Conservation (phyloP, 257 asterid species). For the Echium plantagineum region DNA sequence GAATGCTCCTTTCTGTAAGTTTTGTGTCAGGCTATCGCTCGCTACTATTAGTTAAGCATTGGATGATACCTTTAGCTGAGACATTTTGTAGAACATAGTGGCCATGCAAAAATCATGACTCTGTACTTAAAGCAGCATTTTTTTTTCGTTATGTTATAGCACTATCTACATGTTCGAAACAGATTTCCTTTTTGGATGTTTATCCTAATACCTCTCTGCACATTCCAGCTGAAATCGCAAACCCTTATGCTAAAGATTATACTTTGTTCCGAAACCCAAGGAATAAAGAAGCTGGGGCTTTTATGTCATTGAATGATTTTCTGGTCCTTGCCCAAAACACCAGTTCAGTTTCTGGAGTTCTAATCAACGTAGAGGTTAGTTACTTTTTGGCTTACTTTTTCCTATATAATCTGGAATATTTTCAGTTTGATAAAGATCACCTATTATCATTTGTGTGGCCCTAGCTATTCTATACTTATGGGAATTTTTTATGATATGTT, state of each 20-base stretch:
- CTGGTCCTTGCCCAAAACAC: slow-evolving; percentile 47
- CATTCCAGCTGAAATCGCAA: slow-evolving; percentile 49
- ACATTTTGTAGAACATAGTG: too few species aligned
- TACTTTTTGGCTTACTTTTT: slow-evolving; percentile 5
- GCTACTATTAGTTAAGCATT: too few species aligned
- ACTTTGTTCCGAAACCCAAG: slow-evolving; percentile 41
- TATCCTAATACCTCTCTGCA: slow-evolving; percentile 10
- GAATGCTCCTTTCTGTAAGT: too few species aligned
- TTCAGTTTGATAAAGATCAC: neutral
- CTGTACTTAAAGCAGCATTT: too few species aligned
- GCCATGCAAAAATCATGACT: too few species aligned
- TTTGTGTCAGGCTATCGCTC: too few species aligned
- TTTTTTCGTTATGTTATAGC: too few species aligned
- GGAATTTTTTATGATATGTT: neutral
- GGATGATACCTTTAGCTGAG: too few species aligned
- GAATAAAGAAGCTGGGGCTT: slow-evolving; percentile 25
- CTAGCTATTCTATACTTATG: neutral
- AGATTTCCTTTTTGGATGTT: slow-evolving; percentile 1
- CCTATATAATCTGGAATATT: slow-evolving; percentile 5
- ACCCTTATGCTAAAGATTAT: slow-evolving; percentile 18
- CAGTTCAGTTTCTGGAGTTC: slow-evolving; percentile 57
- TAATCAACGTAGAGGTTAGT: slow-evolving; percentile 61
- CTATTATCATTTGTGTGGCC: too few species aligned
- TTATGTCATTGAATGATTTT: slow-evolving; percentile 45
- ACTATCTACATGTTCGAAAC: neutral